phyloP scores from a whole-genome alignment of 371 early-diverging fungal species.

The Lichtheimia ornata region DNA sequence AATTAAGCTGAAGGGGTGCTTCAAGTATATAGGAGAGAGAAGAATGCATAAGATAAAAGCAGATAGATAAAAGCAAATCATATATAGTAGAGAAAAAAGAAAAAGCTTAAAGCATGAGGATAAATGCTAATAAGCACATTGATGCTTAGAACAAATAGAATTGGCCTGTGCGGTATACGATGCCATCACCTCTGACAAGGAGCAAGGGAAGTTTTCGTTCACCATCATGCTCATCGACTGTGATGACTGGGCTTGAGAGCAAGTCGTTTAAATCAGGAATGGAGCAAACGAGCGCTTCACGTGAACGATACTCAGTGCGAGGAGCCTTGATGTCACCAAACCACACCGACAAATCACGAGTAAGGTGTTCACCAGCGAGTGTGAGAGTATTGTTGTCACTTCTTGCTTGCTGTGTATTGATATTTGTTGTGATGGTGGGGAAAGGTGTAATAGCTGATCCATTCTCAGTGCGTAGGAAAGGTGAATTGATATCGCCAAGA shows the following conservation, averaged over 20 bases:
- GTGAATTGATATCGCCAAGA: slow-evolving; percentile 12
- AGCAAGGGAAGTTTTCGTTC: slow-evolving; percentile 53
- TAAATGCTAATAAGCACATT: too few relatives aligned
- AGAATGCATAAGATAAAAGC: too few relatives aligned
- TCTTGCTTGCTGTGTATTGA: slow-evolving; percentile 1
- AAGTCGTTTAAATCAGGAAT: slow-evolving; percentile 41
- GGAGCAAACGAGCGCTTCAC: slow-evolving; percentile 46
- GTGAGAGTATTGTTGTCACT: slow-evolving; percentile 23
- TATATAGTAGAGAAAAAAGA: too few relatives aligned
- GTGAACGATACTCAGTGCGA: slow-evolving; percentile 53
- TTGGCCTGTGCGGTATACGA: slow-evolving; percentile 64
- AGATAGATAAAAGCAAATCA: too few relatives aligned
- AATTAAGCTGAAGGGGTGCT: too few relatives aligned
- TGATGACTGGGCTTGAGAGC: slow-evolving; percentile 21
- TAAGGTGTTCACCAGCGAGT: slow-evolving; percentile 65
- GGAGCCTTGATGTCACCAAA: slow-evolving; percentile 66
- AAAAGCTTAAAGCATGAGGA: too few relatives aligned
- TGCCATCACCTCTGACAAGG: slow-evolving; percentile 66
- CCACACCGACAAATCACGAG: slow-evolving; percentile 68
- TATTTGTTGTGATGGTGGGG: slow-evolving; percentile 22
- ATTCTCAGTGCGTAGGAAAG: slow-evolving; percentile 16
- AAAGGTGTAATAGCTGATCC: slow-evolving; percentile 33
- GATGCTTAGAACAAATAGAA: slow-evolving; percentile 32
- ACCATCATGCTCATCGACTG: slow-evolving; percentile 28
- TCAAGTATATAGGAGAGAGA: too few relatives aligned